Percentiles rank a stretch among this genome's conserved stretches.
Conservation (phyloP, 2,329 filamentous ascomycete genomes). For the Lecanicillium sp. region DNA sequence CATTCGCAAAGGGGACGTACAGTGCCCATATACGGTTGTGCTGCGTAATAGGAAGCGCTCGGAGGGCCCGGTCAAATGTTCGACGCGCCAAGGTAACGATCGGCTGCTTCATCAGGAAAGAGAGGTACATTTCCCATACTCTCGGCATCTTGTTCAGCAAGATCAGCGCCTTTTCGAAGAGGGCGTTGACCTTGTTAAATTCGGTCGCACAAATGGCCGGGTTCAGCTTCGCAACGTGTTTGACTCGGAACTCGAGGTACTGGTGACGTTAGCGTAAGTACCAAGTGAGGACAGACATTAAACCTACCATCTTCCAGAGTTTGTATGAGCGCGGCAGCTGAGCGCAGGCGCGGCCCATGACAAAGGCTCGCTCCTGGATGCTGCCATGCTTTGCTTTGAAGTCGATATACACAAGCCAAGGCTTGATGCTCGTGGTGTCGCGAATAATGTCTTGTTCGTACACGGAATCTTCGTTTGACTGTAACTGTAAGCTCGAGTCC, state of each 20-base stretch:
- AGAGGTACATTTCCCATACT: slow-evolving; percentile 97
- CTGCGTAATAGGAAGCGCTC: slow-evolving; percentile 87
- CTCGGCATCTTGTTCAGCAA: slow-evolving; percentile 97
- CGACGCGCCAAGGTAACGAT: slow-evolving; percentile 77
- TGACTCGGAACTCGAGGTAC: slow-evolving; percentile 80
- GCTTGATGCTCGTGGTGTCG: slow-evolving; percentile 77
- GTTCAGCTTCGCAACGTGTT: slow-evolving; percentile 76
- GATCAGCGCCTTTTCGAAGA: slow-evolving; percentile 88
- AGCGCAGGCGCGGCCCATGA: slow-evolving; percentile 84
- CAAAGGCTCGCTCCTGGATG: slow-evolving; percentile 73
- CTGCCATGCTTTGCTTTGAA: slow-evolving; percentile 86
- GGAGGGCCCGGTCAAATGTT: slow-evolving; percentile 85
- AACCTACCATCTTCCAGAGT: slow-evolving; percentile 82
- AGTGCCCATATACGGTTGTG: slow-evolving; percentile 93
- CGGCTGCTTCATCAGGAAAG: slow-evolving; percentile 86
- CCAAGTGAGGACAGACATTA: neutral
- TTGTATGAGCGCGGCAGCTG: slow-evolving; percentile 94
- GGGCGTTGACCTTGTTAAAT: slow-evolving; percentile 86
- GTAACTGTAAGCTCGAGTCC: slow-evolving; percentile 6
- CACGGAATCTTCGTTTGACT: slow-evolving; percentile 82
- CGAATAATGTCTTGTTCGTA: slow-evolving; percentile 95
- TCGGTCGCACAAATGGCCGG: slow-evolving; percentile 71
- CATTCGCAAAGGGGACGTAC: slow-evolving; percentile 85
- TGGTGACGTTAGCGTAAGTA: slow-evolving; percentile 21
- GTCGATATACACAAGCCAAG: slow-evolving; percentile 90